phyloP scores from a whole-genome alignment of 306 rosid genomes.

The Biancaea sappan region DNA sequence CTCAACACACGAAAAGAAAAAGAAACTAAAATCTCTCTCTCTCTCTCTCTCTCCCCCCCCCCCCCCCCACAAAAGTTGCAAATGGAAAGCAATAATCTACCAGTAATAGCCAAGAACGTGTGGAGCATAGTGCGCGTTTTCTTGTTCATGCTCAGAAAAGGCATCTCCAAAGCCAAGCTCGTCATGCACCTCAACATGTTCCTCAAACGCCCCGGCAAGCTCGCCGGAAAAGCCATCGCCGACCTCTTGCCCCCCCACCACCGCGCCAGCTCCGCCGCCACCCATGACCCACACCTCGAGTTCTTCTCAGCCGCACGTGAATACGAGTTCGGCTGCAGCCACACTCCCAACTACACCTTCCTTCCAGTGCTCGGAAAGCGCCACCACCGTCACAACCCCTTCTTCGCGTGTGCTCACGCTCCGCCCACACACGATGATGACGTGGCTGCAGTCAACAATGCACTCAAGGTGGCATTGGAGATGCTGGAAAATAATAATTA shows the following conservation, averaged over 20 bases:
- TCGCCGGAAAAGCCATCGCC: constrained; percentile 79
- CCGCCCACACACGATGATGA: constrained; percentile 64
- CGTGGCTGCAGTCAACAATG: constrained; percentile 36
- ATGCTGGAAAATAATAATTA: constrained; percentile 42
- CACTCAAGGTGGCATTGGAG: constrained; percentile 52
- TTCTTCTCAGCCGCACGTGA: constrained; percentile 54
- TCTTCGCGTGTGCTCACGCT: constrained; percentile 57
- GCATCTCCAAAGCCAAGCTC: constrained; percentile 65
- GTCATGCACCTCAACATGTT: constrained; percentile 67
- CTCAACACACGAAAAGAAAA: not conserved
- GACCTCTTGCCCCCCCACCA: constrained; percentile 62
- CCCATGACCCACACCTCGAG: not conserved
- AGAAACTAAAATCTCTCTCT: constrained; percentile 30
- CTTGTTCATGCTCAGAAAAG: constrained; percentile 71
- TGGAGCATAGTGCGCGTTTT: constrained; percentile 69
- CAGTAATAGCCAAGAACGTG: constrained; percentile 55
- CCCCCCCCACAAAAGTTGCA: constrained; percentile 29
- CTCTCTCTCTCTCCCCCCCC: not conserved
- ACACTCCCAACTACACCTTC: constrained; percentile 57
- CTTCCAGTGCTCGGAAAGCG: constrained; percentile 61
- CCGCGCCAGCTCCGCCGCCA: constrained; percentile 24
- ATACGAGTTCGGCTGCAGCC: constrained; percentile 93
- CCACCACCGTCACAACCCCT: constrained; percentile 46
- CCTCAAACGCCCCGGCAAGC: constrained; percentile 82
- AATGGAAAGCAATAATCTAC: constrained; percentile 54